Percentiles rank a stretch among this genome's conserved stretches.
phyloP scores from a whole-genome alignment of 2,329 filamentous ascomycete species.

The Xylariales sp. region DNA sequence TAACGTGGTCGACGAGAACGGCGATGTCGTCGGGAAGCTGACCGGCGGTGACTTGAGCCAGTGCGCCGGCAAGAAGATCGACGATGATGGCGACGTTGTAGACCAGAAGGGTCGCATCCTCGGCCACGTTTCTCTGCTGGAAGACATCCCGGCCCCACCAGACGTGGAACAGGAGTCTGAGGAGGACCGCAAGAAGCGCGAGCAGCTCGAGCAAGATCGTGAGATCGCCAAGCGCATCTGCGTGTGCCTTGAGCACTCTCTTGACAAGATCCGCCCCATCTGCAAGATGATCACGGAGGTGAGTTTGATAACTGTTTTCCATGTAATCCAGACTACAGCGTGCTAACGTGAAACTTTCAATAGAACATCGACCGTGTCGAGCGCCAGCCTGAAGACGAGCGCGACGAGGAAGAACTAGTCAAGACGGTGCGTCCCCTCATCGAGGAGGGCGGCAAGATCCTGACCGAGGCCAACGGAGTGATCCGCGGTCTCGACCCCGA shows the following conservation, averaged over 20 bases:
- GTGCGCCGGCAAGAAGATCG: conserved; percentile 65
- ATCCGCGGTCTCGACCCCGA: conserved; percentile 88
- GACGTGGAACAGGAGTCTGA: conserved; percentile 48
- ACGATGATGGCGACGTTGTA: conserved; percentile 67
- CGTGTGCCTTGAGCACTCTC: conserved; percentile 67
- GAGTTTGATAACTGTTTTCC: conserved; percentile 31
- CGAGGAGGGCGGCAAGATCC: conserved; percentile 76
- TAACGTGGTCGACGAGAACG: conserved; percentile 54
- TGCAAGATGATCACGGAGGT: conserved; percentile 82
- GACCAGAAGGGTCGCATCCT: conserved; percentile 63
- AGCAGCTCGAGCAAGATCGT: conserved; percentile 60
- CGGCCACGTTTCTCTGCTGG: conserved; percentile 64
- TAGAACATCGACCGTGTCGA: conserved; percentile 77
- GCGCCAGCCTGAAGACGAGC: conserved; percentile 76
- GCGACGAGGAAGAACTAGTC: conserved; percentile 86
- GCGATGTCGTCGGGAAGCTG: conserved; percentile 61
- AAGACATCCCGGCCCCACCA: conserved; percentile 45
- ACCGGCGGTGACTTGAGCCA: conserved; percentile 62
- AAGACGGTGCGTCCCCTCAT: conserved; percentile 83
- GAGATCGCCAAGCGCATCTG: conserved; percentile 76
- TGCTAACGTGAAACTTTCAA: no score
- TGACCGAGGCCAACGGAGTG: conserved; percentile 80
- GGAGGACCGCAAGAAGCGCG: conserved; percentile 52
- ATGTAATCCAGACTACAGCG: no score
- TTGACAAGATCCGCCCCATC: conserved; percentile 80